A percentile compares a stretch with the other conserved stretches of the same genome.
Evolutionary conservation across 2,329 filamentous ascomycete genomes (phyloP).

Genomic region (Chaetothyriales sp.): DNA sequence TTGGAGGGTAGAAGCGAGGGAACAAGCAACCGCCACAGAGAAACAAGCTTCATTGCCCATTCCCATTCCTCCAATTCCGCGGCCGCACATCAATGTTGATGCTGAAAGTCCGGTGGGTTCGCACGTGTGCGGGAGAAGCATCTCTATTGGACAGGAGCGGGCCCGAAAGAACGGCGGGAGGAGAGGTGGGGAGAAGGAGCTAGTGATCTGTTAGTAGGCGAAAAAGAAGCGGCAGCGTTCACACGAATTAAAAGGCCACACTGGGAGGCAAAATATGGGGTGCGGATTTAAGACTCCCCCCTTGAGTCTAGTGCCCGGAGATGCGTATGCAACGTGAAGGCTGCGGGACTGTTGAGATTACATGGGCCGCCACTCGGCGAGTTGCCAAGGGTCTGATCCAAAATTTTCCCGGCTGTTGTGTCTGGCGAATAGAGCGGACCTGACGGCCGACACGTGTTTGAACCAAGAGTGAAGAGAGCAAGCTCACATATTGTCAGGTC

Average conservation of each 20-base stretch:
- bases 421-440: not conserved
- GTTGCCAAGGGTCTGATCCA: not conserved
- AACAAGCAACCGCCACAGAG: not conserved
- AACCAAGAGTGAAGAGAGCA: no score
- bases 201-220: not conserved
- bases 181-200: not conserved
- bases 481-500: no score
- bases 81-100: not conserved
- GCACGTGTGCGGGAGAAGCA: not conserved
- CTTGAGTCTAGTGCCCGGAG: not conserved
- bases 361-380: not conserved
- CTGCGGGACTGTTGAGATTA: not conserved
- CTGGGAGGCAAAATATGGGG: not conserved
- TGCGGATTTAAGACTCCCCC: not conserved
- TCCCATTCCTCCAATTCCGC: not conserved
- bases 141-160: not conserved
- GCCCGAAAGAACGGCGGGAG: not conserved
- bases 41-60: not conserved
- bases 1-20: no score
- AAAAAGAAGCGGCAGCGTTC: not conserved
- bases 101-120: not conserved
- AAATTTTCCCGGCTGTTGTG: not conserved
- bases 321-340: not conserved
- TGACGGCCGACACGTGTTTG: not conserved
- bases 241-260: not conserved